Evolutionary conservation across 2,329 filamentous ascomycete species (phyloP), one percentile per base, ranked within the genome.

Genomic region (Aspergillus fructus): DNA sequence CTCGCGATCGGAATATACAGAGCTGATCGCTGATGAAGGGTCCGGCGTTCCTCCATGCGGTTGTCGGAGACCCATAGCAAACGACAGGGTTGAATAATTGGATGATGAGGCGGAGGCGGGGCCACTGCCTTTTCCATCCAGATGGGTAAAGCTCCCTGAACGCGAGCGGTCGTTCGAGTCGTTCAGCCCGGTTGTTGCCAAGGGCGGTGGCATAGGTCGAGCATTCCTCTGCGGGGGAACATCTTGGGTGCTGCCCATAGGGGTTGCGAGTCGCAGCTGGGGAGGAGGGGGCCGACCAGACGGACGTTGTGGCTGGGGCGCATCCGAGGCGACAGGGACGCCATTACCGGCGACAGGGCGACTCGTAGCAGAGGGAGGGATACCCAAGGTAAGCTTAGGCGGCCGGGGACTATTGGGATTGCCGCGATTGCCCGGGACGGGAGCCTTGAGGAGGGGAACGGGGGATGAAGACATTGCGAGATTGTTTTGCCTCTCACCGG

Each of bases 21-120:
- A 93, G 46, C 89, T 90, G 53, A 93, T 93, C 1, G 93, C 93
- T 8, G 92, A 96, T 39, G 91, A 88, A 0, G 93, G 93, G 68
- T 97, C 93, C 2, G 89, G 88, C 1, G 88, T 91, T 57, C 88
- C 84, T 65, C 65, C 68, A 40, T 87, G 81, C 53, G 86, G 76
- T 73, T 86, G 81, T 63, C 80, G 81, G 21, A 85, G 78, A 40
- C 87, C 86, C 64, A 92, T 89, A 40, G 90, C 89, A 72, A 96
- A 93, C 4, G 90, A 93, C 34, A 94, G 78, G 6, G 88, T 85
- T 2, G 91, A 94, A 70, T 90, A 94, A 63, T 91, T 90, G 9
- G 91, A 94, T n/a, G 89, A 90, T 19, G 89, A 90, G 15, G 92
- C 92, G 19, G 90, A 93, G 5, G 89, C 90, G 34, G 92, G 91